A percentile compares a stretch with the other conserved stretches of the same genome.
phyloP scores from a whole-genome alignment of 1,284 basidiomycete genomes.

The Vanrija sp. region DNA sequence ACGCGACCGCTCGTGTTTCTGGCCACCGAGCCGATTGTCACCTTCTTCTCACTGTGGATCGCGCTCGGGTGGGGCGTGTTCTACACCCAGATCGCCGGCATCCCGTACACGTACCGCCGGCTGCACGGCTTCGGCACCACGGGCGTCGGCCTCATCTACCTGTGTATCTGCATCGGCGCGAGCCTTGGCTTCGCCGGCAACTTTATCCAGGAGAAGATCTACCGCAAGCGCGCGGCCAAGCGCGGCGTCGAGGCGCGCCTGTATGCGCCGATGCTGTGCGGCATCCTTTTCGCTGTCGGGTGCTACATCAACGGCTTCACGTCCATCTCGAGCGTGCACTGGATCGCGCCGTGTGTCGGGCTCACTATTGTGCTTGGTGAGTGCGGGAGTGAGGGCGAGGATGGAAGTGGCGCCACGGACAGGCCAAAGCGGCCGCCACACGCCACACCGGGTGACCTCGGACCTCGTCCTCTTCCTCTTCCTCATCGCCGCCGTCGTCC shows the following conservation, averaged over 20 bases:
- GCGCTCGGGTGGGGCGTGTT: constrained; percentile 74
- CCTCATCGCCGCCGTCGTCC: background rate
- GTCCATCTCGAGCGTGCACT: constrained; percentile 28
- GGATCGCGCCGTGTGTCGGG: constrained; percentile 23
- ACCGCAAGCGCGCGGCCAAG: constrained; percentile 47
- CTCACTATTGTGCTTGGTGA: background rate
- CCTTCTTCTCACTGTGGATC: constrained; percentile 69
- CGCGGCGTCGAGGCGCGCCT: constrained; percentile 70
- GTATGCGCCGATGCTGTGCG: constrained; percentile 63
- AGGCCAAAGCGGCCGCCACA: no score
- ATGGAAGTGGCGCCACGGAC: no score
- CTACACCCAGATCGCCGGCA: constrained; percentile 65
- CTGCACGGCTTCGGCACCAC: constrained; percentile 66
- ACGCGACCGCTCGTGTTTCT: constrained; percentile 53
- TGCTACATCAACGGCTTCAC: constrained; percentile 56
- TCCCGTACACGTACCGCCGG: constrained; percentile 59
- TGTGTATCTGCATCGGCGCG: constrained; percentile 59
- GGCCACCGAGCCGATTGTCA: constrained; percentile 70
- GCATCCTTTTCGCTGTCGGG: constrained; percentile 59
- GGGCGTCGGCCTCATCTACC: constrained; percentile 61
- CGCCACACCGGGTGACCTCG: background rate
- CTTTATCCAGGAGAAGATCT: constrained; percentile 65
- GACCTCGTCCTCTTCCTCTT: background rate
- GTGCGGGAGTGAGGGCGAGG: background rate
- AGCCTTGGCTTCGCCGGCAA: constrained; percentile 59